phyloP scores from a whole-genome alignment of 805 yeast species.

The Cyberlindnera maclurae region DNA sequence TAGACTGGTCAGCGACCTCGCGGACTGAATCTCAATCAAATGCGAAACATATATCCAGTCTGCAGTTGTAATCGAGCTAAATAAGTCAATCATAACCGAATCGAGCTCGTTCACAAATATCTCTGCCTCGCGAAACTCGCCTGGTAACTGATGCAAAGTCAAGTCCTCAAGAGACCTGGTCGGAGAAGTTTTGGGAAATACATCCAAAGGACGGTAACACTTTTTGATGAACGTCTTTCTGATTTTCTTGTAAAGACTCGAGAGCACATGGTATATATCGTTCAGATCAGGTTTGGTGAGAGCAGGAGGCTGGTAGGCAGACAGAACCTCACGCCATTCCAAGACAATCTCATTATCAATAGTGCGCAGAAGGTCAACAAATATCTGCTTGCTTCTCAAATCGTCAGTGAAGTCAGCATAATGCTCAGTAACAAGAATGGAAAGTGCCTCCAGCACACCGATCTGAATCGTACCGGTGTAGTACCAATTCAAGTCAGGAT shows the following conservation, averaged over 20 bases:
- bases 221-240: constrained; percentile 66
- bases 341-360: constrained; percentile 58
- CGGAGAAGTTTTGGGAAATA: constrained; percentile 13
- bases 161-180: constrained; percentile 1
- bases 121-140: constrained; percentile 44
- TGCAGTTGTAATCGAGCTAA: constrained; percentile 47
- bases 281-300: constrained; percentile 23
- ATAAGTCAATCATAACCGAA: constrained; percentile 48
- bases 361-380: constrained; percentile 57
- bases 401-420: constrained; percentile 72
- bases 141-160: constrained; percentile 17
- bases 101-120: constrained; percentile 60
- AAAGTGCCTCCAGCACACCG: constrained; percentile 72
- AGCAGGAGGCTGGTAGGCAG: constrained; percentile 14
- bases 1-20: constrained; percentile 47
- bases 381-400: constrained; percentile 45
- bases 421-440: constrained; percentile 63
- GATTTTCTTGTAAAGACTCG: constrained; percentile 51
- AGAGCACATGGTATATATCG: constrained; percentile 23
- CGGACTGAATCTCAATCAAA: constrained; percentile 61
- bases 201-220: constrained; percentile 50
- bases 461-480: constrained; percentile 72
- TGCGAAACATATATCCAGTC: constrained; percentile 82
- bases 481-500: constrained; percentile 52
- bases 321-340: constrained; percentile 40